Evolutionary conservation across 257 asterid genomes (phyloP), one percentile per base, ranked within the genome.

Genomic region (Solanum lignicaule): DNA sequence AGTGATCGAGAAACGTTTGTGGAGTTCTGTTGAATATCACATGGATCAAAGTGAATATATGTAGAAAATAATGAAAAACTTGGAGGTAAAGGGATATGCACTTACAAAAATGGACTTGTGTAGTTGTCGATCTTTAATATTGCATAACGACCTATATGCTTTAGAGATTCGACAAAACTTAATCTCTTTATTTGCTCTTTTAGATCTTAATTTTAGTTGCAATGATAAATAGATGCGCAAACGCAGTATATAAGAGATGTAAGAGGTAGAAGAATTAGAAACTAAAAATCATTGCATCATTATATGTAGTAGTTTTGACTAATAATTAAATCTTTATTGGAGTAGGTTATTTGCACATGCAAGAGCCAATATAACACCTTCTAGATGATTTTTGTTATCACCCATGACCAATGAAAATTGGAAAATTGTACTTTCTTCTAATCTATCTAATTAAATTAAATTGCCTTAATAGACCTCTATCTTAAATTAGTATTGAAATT

Each of bases 221-320:
- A 18, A 20, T 18, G 5, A 7, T 20, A 55, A 6, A 20, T 2
- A 18, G 5, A 55, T 55, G 25, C 10, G 65, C 65, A 55, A 20
- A 55, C 4, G 4, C 10, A 48, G 21, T 16, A 16, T 10, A 55
- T 55, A 6, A 55, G 65, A 55, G 9, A 55, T 18, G 65, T 1
- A 18, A 55, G n/a, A 55, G 65, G 65, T 55, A 55, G 11, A 55
- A 48, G 21, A 48, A 48, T 48, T 48, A 48, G 60, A 48, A 58
- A 74, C 13, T 21, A 74, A 10, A 71, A 65, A 91, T 89, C 87
- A 93, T 95, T 20, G 97, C 92, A 48, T 88, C 90, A 0, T 23
- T 94, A 92, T 92, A 93, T 86, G 21, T 48, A 55, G 69, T 76
- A 81, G 96, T 88, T 86, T 55, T 94, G 93, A 90, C 91, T 91